A percentile compares a stretch with the other conserved stretches of the same genome.
Evolutionary conservation across 768 basidiomycete species (phyloP).

Genomic region (Clitopilus hobsonii): DNA sequence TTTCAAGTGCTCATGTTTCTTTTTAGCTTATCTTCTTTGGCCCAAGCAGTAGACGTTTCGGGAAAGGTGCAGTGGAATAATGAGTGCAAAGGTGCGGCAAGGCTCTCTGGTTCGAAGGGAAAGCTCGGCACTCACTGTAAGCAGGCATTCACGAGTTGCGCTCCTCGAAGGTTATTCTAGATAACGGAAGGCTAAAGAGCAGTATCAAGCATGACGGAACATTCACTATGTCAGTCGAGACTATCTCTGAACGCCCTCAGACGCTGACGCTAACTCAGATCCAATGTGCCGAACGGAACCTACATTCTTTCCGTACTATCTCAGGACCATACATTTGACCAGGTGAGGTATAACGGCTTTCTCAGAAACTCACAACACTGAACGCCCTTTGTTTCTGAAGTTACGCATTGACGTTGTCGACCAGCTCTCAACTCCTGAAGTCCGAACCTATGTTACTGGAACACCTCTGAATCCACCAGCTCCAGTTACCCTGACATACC

Average conservation of each 20-base stretch:
- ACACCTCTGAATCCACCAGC: conserved; percentile 63
- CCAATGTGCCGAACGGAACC: conserved; percentile 61
- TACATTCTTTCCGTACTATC: conserved; percentile 66
- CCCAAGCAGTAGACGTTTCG: conserved; percentile 46
- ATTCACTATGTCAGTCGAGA: conserved; percentile 58
- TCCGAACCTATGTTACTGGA: conserved; percentile 61
- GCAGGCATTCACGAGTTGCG: conserved; percentile 34
- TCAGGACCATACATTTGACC: conserved; percentile 67
- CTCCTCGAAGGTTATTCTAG: conserved; percentile 53
- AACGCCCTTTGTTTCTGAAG: too few species aligned
- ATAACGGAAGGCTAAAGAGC: conserved; percentile 51
- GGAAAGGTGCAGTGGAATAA: conserved; percentile 71
- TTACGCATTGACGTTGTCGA: conserved; percentile 62
- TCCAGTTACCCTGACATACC: conserved; percentile 52
- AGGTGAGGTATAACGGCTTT: conserved; percentile 35
- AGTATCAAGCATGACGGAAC: conserved; percentile 52
- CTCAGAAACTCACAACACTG: too few species aligned
- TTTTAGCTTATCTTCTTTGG: conserved; percentile 19
- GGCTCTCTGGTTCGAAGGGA: neutral
- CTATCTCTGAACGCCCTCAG: neutral
- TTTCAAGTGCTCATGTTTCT: conserved; percentile 1
- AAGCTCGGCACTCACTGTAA: neutral
- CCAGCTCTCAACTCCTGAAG: conserved; percentile 33
- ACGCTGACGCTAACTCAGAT: conserved; percentile 31
- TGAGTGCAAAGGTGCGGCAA: conserved; percentile 51